Base-by-base conservation (phyloP, 2,329 filamentous ascomycete species). In the Seiridium cupressi region DNA sequence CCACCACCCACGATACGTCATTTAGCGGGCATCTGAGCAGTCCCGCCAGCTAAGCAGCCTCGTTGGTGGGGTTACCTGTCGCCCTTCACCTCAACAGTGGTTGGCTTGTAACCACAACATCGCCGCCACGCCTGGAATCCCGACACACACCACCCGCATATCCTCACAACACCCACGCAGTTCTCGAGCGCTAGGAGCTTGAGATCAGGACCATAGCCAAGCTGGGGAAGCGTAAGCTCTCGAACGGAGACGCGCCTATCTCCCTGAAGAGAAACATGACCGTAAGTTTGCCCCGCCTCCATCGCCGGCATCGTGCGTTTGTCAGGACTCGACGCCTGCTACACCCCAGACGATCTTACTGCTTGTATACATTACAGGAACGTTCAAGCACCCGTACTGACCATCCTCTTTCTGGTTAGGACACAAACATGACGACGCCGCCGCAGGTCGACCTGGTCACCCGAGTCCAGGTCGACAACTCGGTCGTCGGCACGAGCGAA, bases 151-250 rank as follows among this genome's bases (percentile, higher is more conserved):
- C 42, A 36, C 34, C 55, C 42, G 36, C 40, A 40, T 40, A 35
- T 48, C 31, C 8, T 42, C 11, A 38, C 35, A 59, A 42, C 46
- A 32, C 51, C 31, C 34, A 35, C 49, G 11, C 31, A 44, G 34
- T 61, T 62, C 61, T 61, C 55, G 56, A 61, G 59, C 57, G 53
- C 54, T 47, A 70, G 66, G 44, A 62, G 60, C 60, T 62, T 62
- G 60, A 62, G 60, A 59, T 51, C 38, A 34, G 44, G 38, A 66
- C 66, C 63, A 61, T 62, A 64, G 78, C 74, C 79, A 84, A 84
- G 76, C 82, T 84, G 84, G 85, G 84, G 81, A 89, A 89, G 80
- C 85, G 86, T 77, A 89, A 86, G 77, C 78, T 86, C 69, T 89
- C 86, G 66, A 77, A 79, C 77, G 83, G 83, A 79, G 84, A 86